Evolutionary conservation across 495 filamentous ascomycete genomes (phyloP), one percentile per base, ranked within the genome.

Genomic region (Mytilinidion resinicola): DNA sequence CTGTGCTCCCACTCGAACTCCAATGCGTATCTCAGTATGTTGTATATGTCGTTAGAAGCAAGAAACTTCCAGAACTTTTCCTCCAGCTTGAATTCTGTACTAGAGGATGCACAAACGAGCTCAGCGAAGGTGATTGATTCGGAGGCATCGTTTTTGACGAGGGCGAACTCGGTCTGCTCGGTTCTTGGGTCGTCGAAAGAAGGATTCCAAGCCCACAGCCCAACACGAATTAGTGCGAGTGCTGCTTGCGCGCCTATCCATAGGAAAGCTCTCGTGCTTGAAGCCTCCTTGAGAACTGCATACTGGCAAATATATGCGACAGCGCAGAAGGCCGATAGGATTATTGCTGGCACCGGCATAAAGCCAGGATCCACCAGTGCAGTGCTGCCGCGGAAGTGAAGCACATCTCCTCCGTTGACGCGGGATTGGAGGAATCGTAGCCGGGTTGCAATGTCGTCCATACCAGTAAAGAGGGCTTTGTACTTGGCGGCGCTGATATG

Each of bases 281-380:
- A 43, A 14, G 53, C 53, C 1, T 11, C 47, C 9, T 56, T 56
- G 4, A 56, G 30, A 20, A 56, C 53, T 17, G 53, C 42, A 38
- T 56, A 56, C 35, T 56, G 53, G 42, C 53, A 56, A 47, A 56
- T 25, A 11, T 56, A 56, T 9, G 53, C 37, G 17, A 41, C 42
- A 9, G 53, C 42, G 17, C 53, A 56, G 37, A 56, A 41, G 12
- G 53, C 36, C 9, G 53, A 17, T 25, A 47, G 15, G 2, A 47
- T 12, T 20, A 43, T 15, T n/a, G 21, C 30, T 17, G 30, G 38
- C 12, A 44, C 8, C n/a, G 12, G 7, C 19, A 56, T 43, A 17
- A n/a, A 44, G 1, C 38, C 12, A 46, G 42, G 9, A 15, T 56
- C 53, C 6, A 56, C 7, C 1, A 56, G 1, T 9, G 12, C 38